Percentiles rank a stretch among this genome's conserved stretches.
These are phyloP conservation scores for Penicillium sp. DNA, from an alignment of 2,329 filamentous ascomycete species.

Conservation along the genomic window DNA sequence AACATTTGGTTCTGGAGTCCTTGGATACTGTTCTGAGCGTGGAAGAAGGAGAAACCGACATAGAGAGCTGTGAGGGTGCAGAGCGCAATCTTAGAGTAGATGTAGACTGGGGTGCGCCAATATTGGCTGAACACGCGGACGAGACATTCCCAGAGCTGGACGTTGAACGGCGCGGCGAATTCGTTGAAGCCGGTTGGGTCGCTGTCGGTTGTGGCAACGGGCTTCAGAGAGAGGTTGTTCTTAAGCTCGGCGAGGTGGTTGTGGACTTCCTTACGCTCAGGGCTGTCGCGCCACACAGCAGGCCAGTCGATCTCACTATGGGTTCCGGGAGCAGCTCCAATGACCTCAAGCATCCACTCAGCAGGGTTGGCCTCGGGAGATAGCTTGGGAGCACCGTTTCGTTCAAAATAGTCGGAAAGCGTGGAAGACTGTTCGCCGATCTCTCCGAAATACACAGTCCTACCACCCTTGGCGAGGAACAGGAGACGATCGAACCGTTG, in stretches of 20 bases:
- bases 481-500: conserved; percentile 72
- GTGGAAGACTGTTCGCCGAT: conserved; percentile 61
- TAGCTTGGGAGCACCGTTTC: conserved; percentile 62
- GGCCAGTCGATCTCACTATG: conserved; percentile 66
- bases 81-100: conserved; percentile 76
- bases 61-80: conserved; percentile 68
- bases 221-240: conserved; percentile 42
- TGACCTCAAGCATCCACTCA: conserved; percentile 68
- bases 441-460: conserved; percentile 68
- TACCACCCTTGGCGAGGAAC: conserved; percentile 64
- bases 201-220: conserved; percentile 34
- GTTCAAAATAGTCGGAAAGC: conserved; percentile 64
- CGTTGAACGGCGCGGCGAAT: conserved; percentile 73
- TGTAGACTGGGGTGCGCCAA: conserved; percentile 86
- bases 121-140: conserved; percentile 84
- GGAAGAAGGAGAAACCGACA: conserved; percentile 81
- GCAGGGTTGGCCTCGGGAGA: conserved; percentile 67
- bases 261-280: conserved; percentile 58
- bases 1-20: conserved; percentile 92
- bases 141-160: conserved; percentile 67
- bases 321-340: conserved; percentile 63
- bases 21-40: conserved; percentile 70
- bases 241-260: conserved; percentile 56
- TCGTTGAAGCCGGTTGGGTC: conserved; percentile 66
- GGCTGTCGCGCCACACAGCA: conserved; percentile 59